phyloP scores from a whole-genome alignment of 345 rosid species.

The Populus deltoides region DNA sequence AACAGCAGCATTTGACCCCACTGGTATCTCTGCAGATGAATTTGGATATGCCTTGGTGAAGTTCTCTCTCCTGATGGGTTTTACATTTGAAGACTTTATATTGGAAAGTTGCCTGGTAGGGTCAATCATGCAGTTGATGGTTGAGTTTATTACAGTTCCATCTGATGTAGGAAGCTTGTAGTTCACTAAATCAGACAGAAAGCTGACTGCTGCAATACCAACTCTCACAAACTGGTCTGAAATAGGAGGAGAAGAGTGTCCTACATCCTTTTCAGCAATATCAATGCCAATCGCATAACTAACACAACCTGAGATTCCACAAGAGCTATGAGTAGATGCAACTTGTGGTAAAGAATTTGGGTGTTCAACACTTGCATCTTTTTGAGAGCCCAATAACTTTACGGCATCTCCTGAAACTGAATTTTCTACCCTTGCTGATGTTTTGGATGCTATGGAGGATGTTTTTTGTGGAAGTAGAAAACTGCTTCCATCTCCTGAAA shows the following conservation, averaged over 20 bases:
- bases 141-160: constrained; percentile 39
- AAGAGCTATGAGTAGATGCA: constrained; percentile 41
- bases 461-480: constrained; percentile 37
- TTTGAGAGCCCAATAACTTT: constrained; percentile 37
- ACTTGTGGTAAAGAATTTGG: constrained; percentile 32
- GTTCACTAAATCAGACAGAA: constrained; percentile 65
- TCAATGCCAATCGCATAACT: constrained; percentile 49
- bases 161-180: constrained; percentile 57
- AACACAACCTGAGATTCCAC: constrained; percentile 40
- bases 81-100: constrained; percentile 53
- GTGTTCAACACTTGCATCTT: constrained; percentile 34
- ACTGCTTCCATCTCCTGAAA: constrained; percentile 36
- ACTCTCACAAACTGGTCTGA: constrained; percentile 69
- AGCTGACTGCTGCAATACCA: constrained; percentile 62
- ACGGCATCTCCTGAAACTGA: constrained; percentile 33
- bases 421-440: constrained; percentile 9
- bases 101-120: constrained; percentile 41
- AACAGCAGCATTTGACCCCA: constrained; percentile 30
- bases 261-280: constrained; percentile 32
- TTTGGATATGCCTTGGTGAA: constrained; percentile 49
- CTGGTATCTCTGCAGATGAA: constrained; percentile 40
- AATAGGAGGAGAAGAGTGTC: constrained; percentile 43
- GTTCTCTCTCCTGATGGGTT: constrained; percentile 50
- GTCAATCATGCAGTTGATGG: constrained; percentile 60
- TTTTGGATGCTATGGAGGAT: constrained; percentile 29